Conservation (phyloP, 1,284 basidiomycete genomes). For the Ustilago curta region DNA sequence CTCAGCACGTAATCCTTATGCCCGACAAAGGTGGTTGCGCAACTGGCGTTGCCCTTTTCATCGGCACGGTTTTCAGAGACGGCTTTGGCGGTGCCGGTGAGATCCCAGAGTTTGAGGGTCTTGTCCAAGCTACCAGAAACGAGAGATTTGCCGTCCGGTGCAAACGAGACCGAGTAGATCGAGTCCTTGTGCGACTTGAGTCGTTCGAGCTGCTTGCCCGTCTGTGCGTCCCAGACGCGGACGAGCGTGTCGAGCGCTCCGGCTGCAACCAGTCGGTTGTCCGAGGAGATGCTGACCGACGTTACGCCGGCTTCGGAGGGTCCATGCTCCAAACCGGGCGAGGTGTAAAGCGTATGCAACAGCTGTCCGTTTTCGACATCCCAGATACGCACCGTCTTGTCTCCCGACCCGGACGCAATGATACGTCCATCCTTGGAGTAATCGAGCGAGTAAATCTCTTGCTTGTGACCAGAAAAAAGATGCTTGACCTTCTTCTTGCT, state of each 20-base stretch:
- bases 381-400: conserved; percentile 91
- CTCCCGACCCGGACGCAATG: conserved; percentile 88
- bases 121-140: conserved; percentile 87
- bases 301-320: conserved; percentile 79
- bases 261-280: conserved; percentile 83
- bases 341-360: conserved; percentile 66
- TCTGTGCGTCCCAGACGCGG: conserved; percentile 85
- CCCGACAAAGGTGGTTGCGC: conserved; percentile 82
- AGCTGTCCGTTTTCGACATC: conserved; percentile 76
- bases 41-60: conserved; percentile 72
- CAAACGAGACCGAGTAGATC: conserved; percentile 86
- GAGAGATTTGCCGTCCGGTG: conserved; percentile 81
- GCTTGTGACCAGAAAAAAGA: conserved; percentile 84
- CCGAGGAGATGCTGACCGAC: conserved; percentile 82
- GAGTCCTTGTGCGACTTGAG: conserved; percentile 84
- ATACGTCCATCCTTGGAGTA: conserved; percentile 81
- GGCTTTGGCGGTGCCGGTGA: conserved; percentile 72
- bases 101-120: conserved; percentile 88
- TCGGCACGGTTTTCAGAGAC: conserved; percentile 57
- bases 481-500: conserved; percentile 74
- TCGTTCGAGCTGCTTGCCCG: conserved; percentile 79
- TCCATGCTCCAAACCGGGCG: conserved; percentile 71
- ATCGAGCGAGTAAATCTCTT: conserved; percentile 91
- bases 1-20: conserved; percentile 88
- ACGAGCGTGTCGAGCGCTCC: conserved; percentile 86